A percentile compares a stretch with the other conserved stretches of the same genome.
phyloP scores from a whole-genome alignment of 1,284 basidiomycete species.

The Cystobasidium pallidum region DNA sequence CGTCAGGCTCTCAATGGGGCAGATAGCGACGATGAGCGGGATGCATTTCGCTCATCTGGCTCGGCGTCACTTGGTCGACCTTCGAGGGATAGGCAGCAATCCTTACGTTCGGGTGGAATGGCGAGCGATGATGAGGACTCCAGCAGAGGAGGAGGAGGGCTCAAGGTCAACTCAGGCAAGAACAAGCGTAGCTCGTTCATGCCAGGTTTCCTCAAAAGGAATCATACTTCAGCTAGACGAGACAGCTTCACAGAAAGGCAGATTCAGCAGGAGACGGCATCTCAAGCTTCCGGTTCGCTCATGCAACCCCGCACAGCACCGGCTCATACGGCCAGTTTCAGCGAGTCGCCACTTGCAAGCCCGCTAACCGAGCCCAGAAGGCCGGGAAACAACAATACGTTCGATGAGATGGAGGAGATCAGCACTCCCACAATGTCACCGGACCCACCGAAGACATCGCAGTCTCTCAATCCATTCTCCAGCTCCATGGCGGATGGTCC shows the following conservation, averaged over 20 bases:
- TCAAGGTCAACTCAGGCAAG: conserved; percentile 9
- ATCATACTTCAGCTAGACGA: conserved; percentile 17
- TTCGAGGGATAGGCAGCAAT: conserved; percentile 34
- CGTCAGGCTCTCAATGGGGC: conserved; percentile 12
- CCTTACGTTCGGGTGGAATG: conserved; percentile 13
- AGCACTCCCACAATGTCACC: conserved; percentile 20
- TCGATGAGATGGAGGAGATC: conserved; percentile 32
- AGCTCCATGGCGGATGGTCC: conserved; percentile 10
- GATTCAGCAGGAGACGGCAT: conserved; percentile 5
- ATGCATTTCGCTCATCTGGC: conserved; percentile 26
- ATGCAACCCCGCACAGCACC: conserved; percentile 25
- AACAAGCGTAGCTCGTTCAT: conserved; percentile 38
- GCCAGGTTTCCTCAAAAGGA: conserved; percentile 40
- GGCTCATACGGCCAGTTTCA: conserved; percentile 1
- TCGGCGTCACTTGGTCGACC: conserved; percentile 21
- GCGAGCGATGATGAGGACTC: conserved; percentile 27
- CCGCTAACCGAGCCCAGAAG: not conserved
- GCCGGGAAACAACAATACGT: not conserved
- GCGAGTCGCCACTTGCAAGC: not conserved
- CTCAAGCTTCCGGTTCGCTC: not conserved
- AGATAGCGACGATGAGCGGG: conserved; percentile 32
- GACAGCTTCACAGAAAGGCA: conserved; percentile 27
- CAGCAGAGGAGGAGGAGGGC: conserved; percentile 4
- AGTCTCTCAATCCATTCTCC: conserved; percentile 31
- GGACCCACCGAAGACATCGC: conserved; percentile 14